Conservation (phyloP, 2,329 filamentous ascomycete genomes). For the Penicillium sp. region DNA sequence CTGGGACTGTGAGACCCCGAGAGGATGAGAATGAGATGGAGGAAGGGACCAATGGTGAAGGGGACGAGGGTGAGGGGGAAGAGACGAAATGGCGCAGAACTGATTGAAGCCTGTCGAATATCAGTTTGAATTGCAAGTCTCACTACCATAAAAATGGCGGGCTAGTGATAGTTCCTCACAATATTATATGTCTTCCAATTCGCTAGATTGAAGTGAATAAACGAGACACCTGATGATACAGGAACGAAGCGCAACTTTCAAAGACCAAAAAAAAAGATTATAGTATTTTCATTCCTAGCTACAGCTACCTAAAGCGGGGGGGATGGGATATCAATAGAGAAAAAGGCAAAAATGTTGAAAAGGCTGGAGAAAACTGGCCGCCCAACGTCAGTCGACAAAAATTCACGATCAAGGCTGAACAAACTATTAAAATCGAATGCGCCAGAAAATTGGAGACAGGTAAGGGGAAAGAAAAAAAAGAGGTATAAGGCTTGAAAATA, state of each 20-base stretch:
- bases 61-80: slow-evolving; percentile 32
- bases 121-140: too few species aligned
- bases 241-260: background rate
- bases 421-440: slow-evolving; percentile 1
- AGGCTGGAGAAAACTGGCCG: too few species aligned
- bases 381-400: too few species aligned
- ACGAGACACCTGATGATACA: background rate
- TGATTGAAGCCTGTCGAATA: slow-evolving; percentile 17
- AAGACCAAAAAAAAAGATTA: background rate
- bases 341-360: background rate
- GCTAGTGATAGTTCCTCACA: too few species aligned
- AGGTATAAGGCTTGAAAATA: slow-evolving; percentile 14
- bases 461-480: slow-evolving; percentile 8
- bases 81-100: slow-evolving; percentile 52
- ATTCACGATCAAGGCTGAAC: background rate
- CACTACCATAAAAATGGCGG: too few species aligned
- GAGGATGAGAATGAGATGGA: slow-evolving; percentile 50
- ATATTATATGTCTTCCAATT: background rate
- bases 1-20: slow-evolving; percentile 57
- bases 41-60: slow-evolving; percentile 35
- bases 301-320: slow-evolving; percentile 12
- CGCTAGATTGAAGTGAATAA: background rate
- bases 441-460: background rate
- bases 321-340: slow-evolving; percentile 3
- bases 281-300: slow-evolving; percentile 13